A percentile compares a stretch with the other conserved stretches of the same genome.
Evolutionary conservation across 306 rosid species (phyloP).

Genomic region (Astragalus glycyphyllos): DNA sequence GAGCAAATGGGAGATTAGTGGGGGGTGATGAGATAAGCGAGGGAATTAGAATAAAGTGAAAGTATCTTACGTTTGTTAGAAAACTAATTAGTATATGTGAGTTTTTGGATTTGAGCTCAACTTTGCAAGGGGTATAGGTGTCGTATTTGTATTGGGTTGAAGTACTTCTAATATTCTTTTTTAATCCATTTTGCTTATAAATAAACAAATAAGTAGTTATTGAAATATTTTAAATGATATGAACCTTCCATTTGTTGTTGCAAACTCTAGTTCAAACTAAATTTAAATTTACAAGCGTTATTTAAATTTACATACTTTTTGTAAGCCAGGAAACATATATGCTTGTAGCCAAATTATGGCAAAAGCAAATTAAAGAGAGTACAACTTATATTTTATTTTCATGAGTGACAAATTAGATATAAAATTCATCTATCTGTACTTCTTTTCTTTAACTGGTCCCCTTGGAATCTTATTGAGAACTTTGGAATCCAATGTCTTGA

Average conservation of each 20-base stretch:
- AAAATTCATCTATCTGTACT: constrained; percentile 41
- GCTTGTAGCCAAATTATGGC: constrained; percentile 8
- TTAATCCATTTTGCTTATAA: no score
- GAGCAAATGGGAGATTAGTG: no score
- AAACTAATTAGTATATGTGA: background rate
- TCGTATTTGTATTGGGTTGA: no score
- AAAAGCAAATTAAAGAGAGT: constrained; percentile 17
- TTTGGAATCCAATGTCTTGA: constrained; percentile 51
- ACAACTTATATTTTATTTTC: constrained; percentile 4
- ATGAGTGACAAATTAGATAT: background rate
- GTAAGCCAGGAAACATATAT: background rate
- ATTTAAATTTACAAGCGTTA: background rate
- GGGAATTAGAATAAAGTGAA: background rate
- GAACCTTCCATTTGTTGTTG: background rate
- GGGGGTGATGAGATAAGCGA: background rate
- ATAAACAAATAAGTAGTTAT: no score
- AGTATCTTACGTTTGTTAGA: background rate
- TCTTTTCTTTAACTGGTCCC: constrained; percentile 59
- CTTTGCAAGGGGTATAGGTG: no score
- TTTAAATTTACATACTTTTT: background rate
- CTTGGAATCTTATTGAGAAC: constrained; percentile 71
- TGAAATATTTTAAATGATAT: background rate
- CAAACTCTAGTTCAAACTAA: background rate
- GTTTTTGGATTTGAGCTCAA: background rate
- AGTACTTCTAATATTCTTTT: no score